These are phyloP conservation scores for Phytophthora ohioensis DNA, from an alignment of 352 stramenopile species.

Conservation along the genomic window DNA sequence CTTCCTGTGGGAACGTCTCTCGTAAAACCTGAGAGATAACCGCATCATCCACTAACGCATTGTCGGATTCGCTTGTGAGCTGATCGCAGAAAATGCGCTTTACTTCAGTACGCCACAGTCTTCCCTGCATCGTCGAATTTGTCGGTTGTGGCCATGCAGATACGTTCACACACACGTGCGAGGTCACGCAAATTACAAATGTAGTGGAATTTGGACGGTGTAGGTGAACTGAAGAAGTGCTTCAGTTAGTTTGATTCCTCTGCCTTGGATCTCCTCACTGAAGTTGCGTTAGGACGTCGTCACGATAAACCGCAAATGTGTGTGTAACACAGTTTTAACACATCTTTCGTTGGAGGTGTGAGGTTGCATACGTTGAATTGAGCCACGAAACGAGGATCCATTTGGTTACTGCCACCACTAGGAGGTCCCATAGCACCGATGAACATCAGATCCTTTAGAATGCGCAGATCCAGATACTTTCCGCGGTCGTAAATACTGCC, in stretches of 20 bases:
- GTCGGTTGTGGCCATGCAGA: slow-evolving; percentile 94
- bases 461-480: slow-evolving; percentile 91
- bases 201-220: slow-evolving; percentile 95
- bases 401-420: slow-evolving; percentile 93
- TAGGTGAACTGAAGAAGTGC: slow-evolving; percentile 64
- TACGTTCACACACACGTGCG: slow-evolving; percentile 92
- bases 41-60: slow-evolving; percentile 79
- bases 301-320: slow-evolving; percentile 95
- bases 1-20: slow-evolving; percentile 70
- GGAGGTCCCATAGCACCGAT: slow-evolving; percentile 96
- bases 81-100: slow-evolving; percentile 94
- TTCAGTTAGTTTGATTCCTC: slow-evolving; percentile 85
- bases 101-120: slow-evolving; percentile 94
- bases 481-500: slow-evolving; percentile 94
- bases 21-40: slow-evolving; percentile 73
- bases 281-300: slow-evolving; percentile 92
- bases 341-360: slow-evolving; percentile 89
- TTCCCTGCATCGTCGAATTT: slow-evolving; percentile 71
- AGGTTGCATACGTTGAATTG: slow-evolving; percentile 98
- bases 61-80: slow-evolving; percentile 90
- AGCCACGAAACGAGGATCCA: slow-evolving; percentile 94
- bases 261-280: slow-evolving; percentile 80
- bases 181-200: slow-evolving; percentile 96
- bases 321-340: slow-evolving; percentile 54
- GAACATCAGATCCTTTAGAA: slow-evolving; percentile 94